Evolutionary conservation across 306 rosid species (phyloP).

Genomic region (Oxytropis ochrocephala): DNA sequence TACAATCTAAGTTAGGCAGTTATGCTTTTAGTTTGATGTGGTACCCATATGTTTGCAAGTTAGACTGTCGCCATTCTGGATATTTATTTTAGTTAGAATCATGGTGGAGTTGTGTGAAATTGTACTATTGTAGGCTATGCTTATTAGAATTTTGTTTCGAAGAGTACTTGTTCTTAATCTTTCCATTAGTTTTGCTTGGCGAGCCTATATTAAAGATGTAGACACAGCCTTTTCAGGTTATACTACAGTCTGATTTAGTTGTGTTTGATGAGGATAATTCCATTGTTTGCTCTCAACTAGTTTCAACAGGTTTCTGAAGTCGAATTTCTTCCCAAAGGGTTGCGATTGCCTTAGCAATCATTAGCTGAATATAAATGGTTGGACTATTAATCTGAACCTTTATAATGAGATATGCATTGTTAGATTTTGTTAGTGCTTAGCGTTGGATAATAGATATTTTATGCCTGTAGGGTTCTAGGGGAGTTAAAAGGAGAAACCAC

Average conservation of each 20-base stretch:
- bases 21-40: slow-evolving; percentile 10
- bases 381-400: neutral
- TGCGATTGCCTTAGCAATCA: neutral
- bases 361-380: slow-evolving; percentile 2
- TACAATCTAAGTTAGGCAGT: slow-evolving; percentile 28
- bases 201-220: slow-evolving; percentile 29
- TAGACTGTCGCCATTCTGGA: slow-evolving; percentile 32
- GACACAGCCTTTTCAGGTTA: slow-evolving; percentile 22
- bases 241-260: slow-evolving; percentile 27
- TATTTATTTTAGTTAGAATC: slow-evolving; percentile 30
- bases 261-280: slow-evolving; percentile 17
- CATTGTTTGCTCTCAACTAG: neutral
- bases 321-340: neutral
- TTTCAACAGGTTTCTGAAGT: slow-evolving; percentile 8
- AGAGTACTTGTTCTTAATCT: slow-evolving; percentile 24
- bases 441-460: neutral
- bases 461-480: neutral
- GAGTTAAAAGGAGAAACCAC: neutral
- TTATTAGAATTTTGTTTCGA: slow-evolving; percentile 24
- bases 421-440: neutral
- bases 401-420: neutral
- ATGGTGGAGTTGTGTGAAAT: slow-evolving; percentile 26
- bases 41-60: slow-evolving; percentile 30
- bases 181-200: slow-evolving; percentile 25
- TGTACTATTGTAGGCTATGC: slow-evolving; percentile 36